Evolutionary conservation across 2,329 filamentous ascomycete genomes (phyloP).

Genomic region (Colletotrichum tabaci): DNA sequence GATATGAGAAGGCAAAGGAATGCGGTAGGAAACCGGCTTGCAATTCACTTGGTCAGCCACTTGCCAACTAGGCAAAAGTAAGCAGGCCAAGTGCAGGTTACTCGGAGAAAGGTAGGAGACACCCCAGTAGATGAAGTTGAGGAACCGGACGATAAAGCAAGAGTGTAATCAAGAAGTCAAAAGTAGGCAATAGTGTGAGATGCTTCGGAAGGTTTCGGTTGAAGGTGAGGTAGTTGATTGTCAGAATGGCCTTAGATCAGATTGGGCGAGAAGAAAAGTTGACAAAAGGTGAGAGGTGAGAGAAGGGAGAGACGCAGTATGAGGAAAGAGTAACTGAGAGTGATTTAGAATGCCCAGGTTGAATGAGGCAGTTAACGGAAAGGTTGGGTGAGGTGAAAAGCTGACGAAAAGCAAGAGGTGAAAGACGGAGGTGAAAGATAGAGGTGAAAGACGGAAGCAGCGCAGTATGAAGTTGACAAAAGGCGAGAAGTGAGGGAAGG

Average conservation of each 20-base stretch:
- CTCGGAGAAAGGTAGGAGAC: neutral
- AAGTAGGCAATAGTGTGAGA: neutral
- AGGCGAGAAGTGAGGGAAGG: neutral
- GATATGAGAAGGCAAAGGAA: neutral
- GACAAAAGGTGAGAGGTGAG: neutral
- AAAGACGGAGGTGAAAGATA: no score
- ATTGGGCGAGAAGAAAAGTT: neutral
- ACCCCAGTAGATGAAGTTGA: no score
- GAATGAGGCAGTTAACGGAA: neutral
- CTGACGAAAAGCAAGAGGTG: neutral
- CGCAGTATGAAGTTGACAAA: neutral
- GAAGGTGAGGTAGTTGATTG: neutral
- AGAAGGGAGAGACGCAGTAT: no score
- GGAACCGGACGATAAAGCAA: no score
- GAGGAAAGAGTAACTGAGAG: constrained; percentile 2
- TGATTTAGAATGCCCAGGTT: neutral
- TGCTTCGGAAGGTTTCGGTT: neutral
- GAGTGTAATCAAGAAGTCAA: no score
- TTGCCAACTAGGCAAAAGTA: neutral
- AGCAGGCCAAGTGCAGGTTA: neutral
- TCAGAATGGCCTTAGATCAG: neutral
- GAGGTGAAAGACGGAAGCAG: no score
- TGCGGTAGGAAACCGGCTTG: neutral
- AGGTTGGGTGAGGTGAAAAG: neutral
- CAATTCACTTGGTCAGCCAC: no score